phyloP scores from a whole-genome alignment of 1,139 yeast genomes.

The Schwanniomyces etchellsii region DNA sequence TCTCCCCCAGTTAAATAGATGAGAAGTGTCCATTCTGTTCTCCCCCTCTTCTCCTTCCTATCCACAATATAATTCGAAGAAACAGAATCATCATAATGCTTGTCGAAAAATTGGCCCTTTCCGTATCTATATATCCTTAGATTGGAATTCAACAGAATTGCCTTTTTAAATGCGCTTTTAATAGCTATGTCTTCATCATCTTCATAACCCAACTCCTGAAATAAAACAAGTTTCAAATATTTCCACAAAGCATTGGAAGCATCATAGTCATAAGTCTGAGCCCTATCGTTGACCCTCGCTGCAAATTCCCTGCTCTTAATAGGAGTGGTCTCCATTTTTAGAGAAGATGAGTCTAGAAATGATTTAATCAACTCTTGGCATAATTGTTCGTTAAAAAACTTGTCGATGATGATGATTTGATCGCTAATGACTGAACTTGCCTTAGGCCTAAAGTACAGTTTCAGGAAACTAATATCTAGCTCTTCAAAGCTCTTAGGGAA shows the following conservation, averaged over 20 bases:
- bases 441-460: slow-evolving; percentile 27
- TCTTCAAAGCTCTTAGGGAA: slow-evolving; percentile 27
- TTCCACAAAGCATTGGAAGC: slow-evolving; percentile 43
- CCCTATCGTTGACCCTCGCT: slow-evolving; percentile 53
- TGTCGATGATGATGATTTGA: slow-evolving; percentile 44
- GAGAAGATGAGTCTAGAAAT: slow-evolving; percentile 18
- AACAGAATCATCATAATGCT: slow-evolving; percentile 61
- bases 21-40: slow-evolving; percentile 56
- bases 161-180: slow-evolving; percentile 23
- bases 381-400: slow-evolving; percentile 36
- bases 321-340: slow-evolving; percentile 45
- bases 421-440: slow-evolving; percentile 25
- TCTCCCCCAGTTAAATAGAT: slow-evolving; percentile 55
- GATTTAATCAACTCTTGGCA: slow-evolving; percentile 41
- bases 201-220: slow-evolving; percentile 24
- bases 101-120: slow-evolving; percentile 57
- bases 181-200: slow-evolving; percentile 21
- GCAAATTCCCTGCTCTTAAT: slow-evolving; percentile 51
- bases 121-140: slow-evolving; percentile 51
- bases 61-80: slow-evolving; percentile 19
- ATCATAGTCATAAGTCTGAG: slow-evolving; percentile 30
- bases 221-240: slow-evolving; percentile 29
- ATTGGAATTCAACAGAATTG: slow-evolving; percentile 53
- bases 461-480: slow-evolving; percentile 14
- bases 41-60: slow-evolving; percentile 21